Conservation (phyloP, 2,329 filamentous ascomycete genomes). For the Coniochaeta prunicola region DNA sequence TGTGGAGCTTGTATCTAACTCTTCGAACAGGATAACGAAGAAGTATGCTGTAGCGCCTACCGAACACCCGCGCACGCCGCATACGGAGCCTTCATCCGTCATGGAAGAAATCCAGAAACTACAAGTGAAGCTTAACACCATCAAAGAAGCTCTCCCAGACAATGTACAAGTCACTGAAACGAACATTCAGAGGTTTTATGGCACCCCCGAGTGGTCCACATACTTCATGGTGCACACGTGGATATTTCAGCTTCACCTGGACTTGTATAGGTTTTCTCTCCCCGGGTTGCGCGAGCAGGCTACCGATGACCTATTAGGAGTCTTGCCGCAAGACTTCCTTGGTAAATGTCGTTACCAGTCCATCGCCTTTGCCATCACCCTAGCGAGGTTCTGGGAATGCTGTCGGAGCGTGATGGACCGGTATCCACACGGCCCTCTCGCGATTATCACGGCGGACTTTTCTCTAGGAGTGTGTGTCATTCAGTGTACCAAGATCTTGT, state of each 20-base stretch:
- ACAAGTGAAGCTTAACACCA: constrained; percentile 28
- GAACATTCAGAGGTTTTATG: constrained; percentile 23
- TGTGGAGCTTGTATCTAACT: not conserved
- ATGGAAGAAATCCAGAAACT: constrained; percentile 27
- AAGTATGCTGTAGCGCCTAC: constrained; percentile 6
- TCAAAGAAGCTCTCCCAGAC: constrained; percentile 26
- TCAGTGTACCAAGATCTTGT: constrained; percentile 19
- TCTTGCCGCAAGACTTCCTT: constrained; percentile 27
- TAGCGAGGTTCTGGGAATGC: constrained; percentile 24
- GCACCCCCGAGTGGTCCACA: constrained; percentile 21
- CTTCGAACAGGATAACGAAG: constrained; percentile 10
- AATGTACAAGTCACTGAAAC: constrained; percentile 25
- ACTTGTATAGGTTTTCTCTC: constrained; percentile 31
- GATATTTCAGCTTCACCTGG: constrained; percentile 27
- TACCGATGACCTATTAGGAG: constrained; percentile 22
- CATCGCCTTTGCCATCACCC: constrained; percentile 28
- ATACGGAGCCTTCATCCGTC: constrained; percentile 27
- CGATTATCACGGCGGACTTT: constrained; percentile 5
- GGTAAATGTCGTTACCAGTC: constrained; percentile 29
- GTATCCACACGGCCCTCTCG: constrained; percentile 4
- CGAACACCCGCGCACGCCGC: constrained; percentile 13
- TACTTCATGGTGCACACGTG: constrained; percentile 30
- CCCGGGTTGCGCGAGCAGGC: constrained; percentile 25
- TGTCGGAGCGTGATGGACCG: constrained; percentile 7
- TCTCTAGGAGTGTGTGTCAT: constrained; percentile 14